Percentiles rank a stretch among this genome's conserved stretches.
These are phyloP conservation scores for Suillus variegatus DNA, from an alignment of 768 basidiomycete species.

Conservation along the genomic window DNA sequence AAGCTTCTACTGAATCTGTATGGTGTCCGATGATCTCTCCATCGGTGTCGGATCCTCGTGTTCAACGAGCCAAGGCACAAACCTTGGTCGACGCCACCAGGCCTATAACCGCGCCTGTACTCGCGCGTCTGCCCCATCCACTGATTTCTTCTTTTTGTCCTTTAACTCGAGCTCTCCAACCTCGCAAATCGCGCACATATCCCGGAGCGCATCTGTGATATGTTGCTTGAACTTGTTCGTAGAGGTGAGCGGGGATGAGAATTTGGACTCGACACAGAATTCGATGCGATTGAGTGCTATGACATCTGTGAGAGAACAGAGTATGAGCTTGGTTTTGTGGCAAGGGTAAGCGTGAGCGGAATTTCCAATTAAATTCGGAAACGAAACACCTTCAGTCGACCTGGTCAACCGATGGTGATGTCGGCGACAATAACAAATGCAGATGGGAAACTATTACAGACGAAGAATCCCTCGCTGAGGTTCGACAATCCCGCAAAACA, in stretches of 20 bases:
- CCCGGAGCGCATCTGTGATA: conserved; percentile 61
- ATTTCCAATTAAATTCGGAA: neutral
- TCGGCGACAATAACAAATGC: neutral
- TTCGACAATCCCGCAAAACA: neutral
- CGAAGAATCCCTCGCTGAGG: neutral
- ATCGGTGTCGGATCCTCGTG: neutral
- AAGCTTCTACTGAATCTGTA: neutral
- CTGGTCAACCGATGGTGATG: neutral
- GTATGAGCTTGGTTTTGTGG: neutral
- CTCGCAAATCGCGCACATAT: conserved; percentile 63
- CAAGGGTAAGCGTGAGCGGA: neutral
- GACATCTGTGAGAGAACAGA: conserved; percentile 58
- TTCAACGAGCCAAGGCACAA: neutral
- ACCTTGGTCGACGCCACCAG: neutral
- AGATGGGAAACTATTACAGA: neutral
- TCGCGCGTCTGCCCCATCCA: neutral
- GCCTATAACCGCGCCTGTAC: neutral
- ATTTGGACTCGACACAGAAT: conserved; percentile 93
- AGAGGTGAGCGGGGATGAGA: conserved; percentile 65
- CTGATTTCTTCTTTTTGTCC: too few relatives aligned
- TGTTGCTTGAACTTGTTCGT: conserved; percentile 66
- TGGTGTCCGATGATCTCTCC: neutral
- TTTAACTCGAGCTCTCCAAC: neutral
- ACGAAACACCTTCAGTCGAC: conserved; percentile 19
- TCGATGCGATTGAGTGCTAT: conserved; percentile 77